Percentiles rank a stretch among this genome's conserved stretches.
These are phyloP conservation scores for Rhizoctonia solani DNA, from an alignment of 1,284 basidiomycete genomes.

Conservation along the genomic window DNA sequence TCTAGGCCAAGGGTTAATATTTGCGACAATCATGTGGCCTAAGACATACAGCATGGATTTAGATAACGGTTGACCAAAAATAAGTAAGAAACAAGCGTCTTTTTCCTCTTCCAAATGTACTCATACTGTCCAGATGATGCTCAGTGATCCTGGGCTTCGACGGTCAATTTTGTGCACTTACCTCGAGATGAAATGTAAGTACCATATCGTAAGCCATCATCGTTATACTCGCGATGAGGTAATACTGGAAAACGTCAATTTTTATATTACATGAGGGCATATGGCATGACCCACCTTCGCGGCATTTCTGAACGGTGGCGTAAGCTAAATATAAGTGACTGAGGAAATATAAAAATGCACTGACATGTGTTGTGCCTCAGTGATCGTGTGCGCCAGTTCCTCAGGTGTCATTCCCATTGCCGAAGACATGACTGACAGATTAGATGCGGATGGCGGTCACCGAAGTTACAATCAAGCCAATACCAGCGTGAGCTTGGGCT, in stretches of 20 bases:
- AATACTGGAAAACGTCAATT: constrained; percentile 13
- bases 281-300: constrained; percentile 1
- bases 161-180: neutral
- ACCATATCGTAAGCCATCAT: constrained; percentile 33
- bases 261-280: neutral
- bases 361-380: constrained; percentile 24
- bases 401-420: constrained; percentile 8
- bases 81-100: constrained; percentile 25
- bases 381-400: constrained; percentile 5
- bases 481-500: neutral
- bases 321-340: neutral
- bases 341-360: neutral
- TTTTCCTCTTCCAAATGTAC: constrained; percentile 29
- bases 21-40: neutral
- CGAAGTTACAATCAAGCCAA: neutral
- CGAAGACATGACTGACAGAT: neutral
- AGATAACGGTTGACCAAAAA: constrained; percentile 28
- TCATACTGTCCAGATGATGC: neutral
- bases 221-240: constrained; percentile 21
- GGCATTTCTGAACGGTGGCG: neutral
- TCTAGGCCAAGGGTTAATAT: neutral
- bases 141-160: neutral
- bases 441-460: neutral
- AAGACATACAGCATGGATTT: constrained; percentile 21
- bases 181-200: constrained; percentile 26